A percentile compares a stretch with the other conserved stretches of the same genome.
These are phyloP conservation scores for Ceratocystis cubensis DNA, from an alignment of 2,329 filamentous ascomycete genomes.

Conservation along the genomic window DNA sequence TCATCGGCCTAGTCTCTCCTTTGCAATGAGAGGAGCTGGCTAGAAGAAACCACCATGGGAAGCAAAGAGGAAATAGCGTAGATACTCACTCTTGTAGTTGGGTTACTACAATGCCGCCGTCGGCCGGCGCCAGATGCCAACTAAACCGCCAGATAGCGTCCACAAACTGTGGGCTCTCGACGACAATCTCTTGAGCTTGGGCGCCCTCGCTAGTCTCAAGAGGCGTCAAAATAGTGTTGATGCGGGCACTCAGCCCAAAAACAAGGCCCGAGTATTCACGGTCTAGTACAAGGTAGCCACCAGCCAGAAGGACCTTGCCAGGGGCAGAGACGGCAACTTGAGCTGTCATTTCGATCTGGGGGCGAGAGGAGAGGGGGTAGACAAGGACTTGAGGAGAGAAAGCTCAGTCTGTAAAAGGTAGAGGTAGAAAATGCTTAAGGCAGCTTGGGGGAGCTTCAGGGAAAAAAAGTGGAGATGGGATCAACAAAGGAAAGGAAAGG, in stretches of 20 bases:
- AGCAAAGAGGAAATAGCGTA: neutral
- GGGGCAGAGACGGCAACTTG: constrained; percentile 67
- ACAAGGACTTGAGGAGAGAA: neutral
- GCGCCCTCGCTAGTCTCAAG: constrained; percentile 51
- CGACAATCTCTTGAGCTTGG: constrained; percentile 59
- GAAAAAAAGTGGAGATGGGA: neutral
- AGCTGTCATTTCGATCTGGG: neutral
- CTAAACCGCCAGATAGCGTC: constrained; percentile 82
- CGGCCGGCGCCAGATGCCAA: constrained; percentile 54
- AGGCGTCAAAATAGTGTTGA: constrained; percentile 49
- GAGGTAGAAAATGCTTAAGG: too few relatives aligned
- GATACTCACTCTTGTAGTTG: constrained; percentile 62
- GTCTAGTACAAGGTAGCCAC: constrained; percentile 90
- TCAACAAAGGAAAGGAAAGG: neutral
- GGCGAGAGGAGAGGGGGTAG: neutral
- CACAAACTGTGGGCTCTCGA: constrained; percentile 82
- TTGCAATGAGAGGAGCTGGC: neutral
- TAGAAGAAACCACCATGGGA: neutral
- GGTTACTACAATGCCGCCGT: constrained; percentile 69
- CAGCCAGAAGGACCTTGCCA: constrained; percentile 88
- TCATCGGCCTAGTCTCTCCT: too few relatives aligned
- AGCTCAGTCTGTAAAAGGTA: neutral
- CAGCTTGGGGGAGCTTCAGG: neutral
- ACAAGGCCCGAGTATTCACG: constrained; percentile 67
- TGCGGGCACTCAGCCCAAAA: constrained; percentile 53